Conservation (phyloP, 805 yeast genomes). For the Aciculoconidium aculeatum region DNA sequence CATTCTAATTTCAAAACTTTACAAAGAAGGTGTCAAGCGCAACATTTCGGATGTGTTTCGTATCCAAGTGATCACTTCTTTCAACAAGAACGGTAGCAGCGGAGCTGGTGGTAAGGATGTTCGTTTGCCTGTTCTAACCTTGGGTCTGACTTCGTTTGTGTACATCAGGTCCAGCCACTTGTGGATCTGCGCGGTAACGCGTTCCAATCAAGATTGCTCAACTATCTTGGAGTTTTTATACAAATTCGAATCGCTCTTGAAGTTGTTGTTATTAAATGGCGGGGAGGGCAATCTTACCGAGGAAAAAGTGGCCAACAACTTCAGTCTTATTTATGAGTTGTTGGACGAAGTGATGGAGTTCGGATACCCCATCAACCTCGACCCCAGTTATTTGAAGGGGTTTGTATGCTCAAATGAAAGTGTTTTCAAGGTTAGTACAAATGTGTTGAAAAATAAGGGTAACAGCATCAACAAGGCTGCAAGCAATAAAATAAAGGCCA, state of each 20-base stretch:
- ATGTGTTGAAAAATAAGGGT: conserved; percentile 4
- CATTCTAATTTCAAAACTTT: conserved; percentile 66
- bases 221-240: conserved; percentile 73
- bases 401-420: conserved; percentile 14
- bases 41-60: conserved; percentile 84
- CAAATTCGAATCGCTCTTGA: conserved; percentile 51
- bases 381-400: conserved; percentile 27
- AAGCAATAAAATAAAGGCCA: conserved; percentile 4
- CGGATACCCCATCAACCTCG: conserved; percentile 72
- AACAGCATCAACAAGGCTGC: conserved; percentile 1
- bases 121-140: conserved; percentile 52
- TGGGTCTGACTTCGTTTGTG: conserved; percentile 89
- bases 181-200: conserved; percentile 84
- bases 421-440: conserved; percentile 13
- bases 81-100: conserved; percentile 13
- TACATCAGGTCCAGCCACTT: conserved; percentile 59
- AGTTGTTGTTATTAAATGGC: conserved; percentile 16
- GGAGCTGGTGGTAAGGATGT: conserved; percentile 16
- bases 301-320: conserved; percentile 54
- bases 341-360: conserved; percentile 71
- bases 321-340: conserved; percentile 66
- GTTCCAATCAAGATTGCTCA: conserved; percentile 84
- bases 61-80: conserved; percentile 78
- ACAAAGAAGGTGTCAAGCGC: conserved; percentile 69
- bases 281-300: conserved; percentile 16